These are phyloP conservation scores for Gnaphalium uliginosum DNA, from an alignment of 129 eudicot genomes.

Conservation along the genomic window DNA sequence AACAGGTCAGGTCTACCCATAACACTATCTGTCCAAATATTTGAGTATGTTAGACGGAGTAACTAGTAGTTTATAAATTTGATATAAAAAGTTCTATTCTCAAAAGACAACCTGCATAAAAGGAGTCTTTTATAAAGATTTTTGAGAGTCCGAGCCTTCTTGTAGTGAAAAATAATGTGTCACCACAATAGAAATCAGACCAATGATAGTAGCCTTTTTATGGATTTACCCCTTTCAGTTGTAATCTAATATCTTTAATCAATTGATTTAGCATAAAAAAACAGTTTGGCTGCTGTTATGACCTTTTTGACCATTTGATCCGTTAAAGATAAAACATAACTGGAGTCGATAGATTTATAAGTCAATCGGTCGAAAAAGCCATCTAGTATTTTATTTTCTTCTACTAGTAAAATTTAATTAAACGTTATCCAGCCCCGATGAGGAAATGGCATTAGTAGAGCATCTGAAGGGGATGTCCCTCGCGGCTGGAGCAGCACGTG, in stretches of 20 bases:
- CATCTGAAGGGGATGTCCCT: conserved; percentile 88
- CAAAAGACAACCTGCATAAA: neutral
- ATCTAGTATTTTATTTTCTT: neutral
- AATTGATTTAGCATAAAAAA: neutral
- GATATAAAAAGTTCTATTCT: neutral
- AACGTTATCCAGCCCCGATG: conserved; percentile 61
- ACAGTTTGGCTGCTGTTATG: neutral
- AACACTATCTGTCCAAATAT: no score
- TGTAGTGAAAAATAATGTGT: neutral
- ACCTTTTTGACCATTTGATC: neutral
- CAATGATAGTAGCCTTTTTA: neutral
- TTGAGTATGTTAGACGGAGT: no score
- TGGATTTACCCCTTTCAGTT: neutral
- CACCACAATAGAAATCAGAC: neutral
- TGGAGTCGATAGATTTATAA: neutral
- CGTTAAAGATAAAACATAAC: neutral
- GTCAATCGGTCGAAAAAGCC: neutral
- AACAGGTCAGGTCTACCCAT: neutral
- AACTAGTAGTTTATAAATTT: neutral
- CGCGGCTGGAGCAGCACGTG: conserved; percentile 59
- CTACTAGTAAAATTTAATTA: neutral
- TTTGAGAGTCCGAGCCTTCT: neutral
- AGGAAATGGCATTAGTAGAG: conserved; percentile 88
- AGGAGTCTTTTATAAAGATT: neutral
- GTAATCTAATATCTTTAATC: neutral